Evolutionary conservation across 1,284 basidiomycete species (phyloP), one percentile per base, ranked within the genome.

Genomic region (Heliocybe sulcata): DNA sequence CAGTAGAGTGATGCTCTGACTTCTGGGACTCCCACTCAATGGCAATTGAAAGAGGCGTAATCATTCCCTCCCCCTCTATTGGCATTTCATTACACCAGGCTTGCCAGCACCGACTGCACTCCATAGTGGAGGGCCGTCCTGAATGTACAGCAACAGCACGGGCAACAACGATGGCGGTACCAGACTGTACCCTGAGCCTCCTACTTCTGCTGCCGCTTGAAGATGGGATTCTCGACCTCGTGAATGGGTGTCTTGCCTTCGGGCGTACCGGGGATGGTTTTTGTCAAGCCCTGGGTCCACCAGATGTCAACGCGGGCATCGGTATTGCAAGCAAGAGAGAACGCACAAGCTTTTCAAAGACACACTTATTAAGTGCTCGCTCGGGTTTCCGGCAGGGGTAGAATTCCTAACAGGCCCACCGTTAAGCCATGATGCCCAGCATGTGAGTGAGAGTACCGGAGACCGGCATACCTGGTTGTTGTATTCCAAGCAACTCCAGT

Each of bases 401-500:
- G 69, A 93, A 94, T 74, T 96, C 88, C 94, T 95, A 71, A 22
- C 3, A 16, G 42, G 10, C 25, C 3, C 12, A 19, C 11, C 12
- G 23, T 29, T 2, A 8, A 22, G 16, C 16, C 26, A 9, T 11
- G 25, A 10, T 42, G 16, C 38, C 56, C 54, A 49, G 35, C 35
- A 27, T 48, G 23, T 23, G 42, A 45, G 16, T 19, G 16, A 20
- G 16, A 25, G n/a, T 6, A 10, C 4, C 19, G 42, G 16, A 45
- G 42, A 6, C 19, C 6, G 16, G 71, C 82, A 56, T 57, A 90
- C 95, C 74, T 99, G 96, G 77, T 99, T 99, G 74, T 95, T 91
- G 67, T 80, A 76, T 73, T 99, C 97, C 60, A 99, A 74, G 70
- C 97, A 99, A 60, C 89, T 78, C 94, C 94, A 99, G 71, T 99